Conservation (phyloP, 1,139 yeast species). For the Yamadazyma aaseri region DNA sequence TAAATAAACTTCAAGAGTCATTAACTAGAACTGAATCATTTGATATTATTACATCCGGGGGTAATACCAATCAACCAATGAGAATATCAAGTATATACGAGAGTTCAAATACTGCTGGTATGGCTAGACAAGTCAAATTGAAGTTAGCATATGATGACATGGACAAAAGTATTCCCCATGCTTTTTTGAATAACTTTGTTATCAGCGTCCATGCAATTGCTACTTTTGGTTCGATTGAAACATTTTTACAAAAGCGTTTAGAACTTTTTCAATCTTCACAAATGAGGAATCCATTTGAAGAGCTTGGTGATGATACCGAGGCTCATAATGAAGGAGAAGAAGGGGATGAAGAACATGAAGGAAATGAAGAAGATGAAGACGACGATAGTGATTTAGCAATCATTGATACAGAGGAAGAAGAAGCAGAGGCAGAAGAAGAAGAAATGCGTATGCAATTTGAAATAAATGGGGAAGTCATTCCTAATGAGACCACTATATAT, state of each 20-base stretch:
- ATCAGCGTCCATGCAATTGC: slow-evolving; percentile 89
- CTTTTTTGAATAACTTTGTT: slow-evolving; percentile 39
- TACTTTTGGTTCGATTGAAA: slow-evolving; percentile 69
- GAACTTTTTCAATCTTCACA: slow-evolving; percentile 23
- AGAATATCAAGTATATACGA: slow-evolving; percentile 15
- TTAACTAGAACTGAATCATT: slow-evolving; percentile 75
- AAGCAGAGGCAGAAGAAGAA: slow-evolving; percentile 5
- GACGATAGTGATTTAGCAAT: slow-evolving; percentile 4
- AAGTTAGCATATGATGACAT: slow-evolving; percentile 37
- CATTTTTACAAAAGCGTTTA: slow-evolving; percentile 50
- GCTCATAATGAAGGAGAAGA: slow-evolving; percentile 12
- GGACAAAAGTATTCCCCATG: slow-evolving; percentile 20
- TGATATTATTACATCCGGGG: slow-evolving; percentile 63
- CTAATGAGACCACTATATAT: slow-evolving; percentile 71
- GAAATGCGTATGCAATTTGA: slow-evolving; percentile 53
- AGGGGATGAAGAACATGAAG: too few relatives aligned
- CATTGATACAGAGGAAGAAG: slow-evolving; percentile 1
- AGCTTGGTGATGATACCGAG: slow-evolving; percentile 9
- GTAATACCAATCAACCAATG: slow-evolving; percentile 8
- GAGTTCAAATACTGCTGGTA: slow-evolving; percentile 49
- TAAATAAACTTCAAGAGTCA: slow-evolving; percentile 68
- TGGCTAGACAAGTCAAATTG: slow-evolving; percentile 73
- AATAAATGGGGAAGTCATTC: slow-evolving; percentile 59
- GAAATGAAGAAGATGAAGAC: slow-evolving; percentile 15
- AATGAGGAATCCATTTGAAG: slow-evolving; percentile 10